These are phyloP conservation scores for Prunus yedoensis DNA, from an alignment of 331 rosid genomes.

Conservation along the genomic window DNA sequence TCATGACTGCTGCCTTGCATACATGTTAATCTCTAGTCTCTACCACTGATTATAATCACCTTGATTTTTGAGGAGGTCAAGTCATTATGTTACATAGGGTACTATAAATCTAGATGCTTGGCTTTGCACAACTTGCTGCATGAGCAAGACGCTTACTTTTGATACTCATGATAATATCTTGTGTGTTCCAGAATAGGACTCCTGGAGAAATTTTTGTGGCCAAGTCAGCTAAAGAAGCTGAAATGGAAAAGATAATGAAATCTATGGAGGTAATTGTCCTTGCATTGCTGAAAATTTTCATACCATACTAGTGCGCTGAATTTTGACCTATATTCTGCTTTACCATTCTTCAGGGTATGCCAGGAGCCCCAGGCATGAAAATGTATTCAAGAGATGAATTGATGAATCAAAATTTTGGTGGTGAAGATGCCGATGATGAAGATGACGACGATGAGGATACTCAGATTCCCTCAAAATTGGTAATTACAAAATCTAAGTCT, in stretches of 20 bases:
- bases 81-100: not conserved
- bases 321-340: slow-evolving; percentile 20
- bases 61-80: not conserved
- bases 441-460: slow-evolving; percentile 59
- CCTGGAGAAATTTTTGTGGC: slow-evolving; percentile 87
- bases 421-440: slow-evolving; percentile 60
- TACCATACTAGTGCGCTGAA: not conserved
- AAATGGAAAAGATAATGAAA: slow-evolving; percentile 88
- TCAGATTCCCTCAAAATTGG: slow-evolving; percentile 74
- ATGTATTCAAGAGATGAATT: slow-evolving; percentile 93
- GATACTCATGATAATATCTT: slow-evolving; percentile 6
- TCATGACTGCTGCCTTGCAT: not conserved
- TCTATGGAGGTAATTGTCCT: slow-evolving; percentile 82
- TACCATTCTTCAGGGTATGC: slow-evolving; percentile 78
- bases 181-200: slow-evolving; percentile 60
- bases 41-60: not conserved
- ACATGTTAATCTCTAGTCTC: slow-evolving; percentile 6
- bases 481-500: slow-evolving; percentile 28
- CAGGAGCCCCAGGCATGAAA: slow-evolving; percentile 98
- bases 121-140: not conserved
- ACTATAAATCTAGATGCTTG: not conserved
- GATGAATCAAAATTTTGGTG: slow-evolving; percentile 73
- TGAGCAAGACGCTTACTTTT: not conserved
- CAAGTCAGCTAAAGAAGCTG: slow-evolving; percentile 89
- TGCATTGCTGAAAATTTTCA: not conserved